Evolutionary conservation across 2,329 filamentous ascomycete genomes (phyloP).

Genomic region (Alternaria arbusti): DNA sequence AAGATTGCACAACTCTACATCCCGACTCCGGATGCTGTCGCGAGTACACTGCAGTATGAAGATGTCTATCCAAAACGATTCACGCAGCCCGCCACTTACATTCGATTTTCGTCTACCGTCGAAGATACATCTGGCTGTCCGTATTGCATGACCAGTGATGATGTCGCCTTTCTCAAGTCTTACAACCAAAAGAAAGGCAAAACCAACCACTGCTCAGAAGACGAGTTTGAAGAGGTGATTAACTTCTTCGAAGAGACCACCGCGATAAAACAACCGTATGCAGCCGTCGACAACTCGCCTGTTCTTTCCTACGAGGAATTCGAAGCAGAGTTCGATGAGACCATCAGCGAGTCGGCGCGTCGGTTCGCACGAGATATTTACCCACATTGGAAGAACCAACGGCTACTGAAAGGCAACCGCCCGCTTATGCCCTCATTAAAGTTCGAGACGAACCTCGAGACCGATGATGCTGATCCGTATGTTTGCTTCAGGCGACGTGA

Average conservation of each 20-base stretch:
- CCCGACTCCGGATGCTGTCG: slow-evolving; percentile 69
- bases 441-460: slow-evolving; percentile 92
- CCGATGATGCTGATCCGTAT: slow-evolving; percentile 94
- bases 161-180: slow-evolving; percentile 81
- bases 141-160: slow-evolving; percentile 94
- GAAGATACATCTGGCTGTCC: slow-evolving; percentile 90
- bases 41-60: slow-evolving; percentile 79
- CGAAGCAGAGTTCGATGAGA: slow-evolving; percentile 70
- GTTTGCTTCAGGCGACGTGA: slow-evolving; percentile 97
- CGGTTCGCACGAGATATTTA: slow-evolving; percentile 79
- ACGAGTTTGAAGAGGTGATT: slow-evolving; percentile 94
- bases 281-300: slow-evolving; percentile 85
- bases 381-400: slow-evolving; percentile 83
- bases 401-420: slow-evolving; percentile 71
- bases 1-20: slow-evolving; percentile 70
- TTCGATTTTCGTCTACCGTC: slow-evolving; percentile 96
- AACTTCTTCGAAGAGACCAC: slow-evolving; percentile 92
- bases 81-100: slow-evolving; percentile 87
- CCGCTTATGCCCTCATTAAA: slow-evolving; percentile 81
- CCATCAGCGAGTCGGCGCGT: slow-evolving; percentile 61
- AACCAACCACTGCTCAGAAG: slow-evolving; percentile 74
- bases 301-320: slow-evolving; percentile 65
- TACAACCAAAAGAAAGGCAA: slow-evolving; percentile 79
- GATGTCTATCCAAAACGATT: slow-evolving; percentile 81
- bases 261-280: slow-evolving; percentile 82